These are phyloP conservation scores for Leishmania martiniquensis DNA, from an alignment of 208 protist species.

Conservation along the genomic window DNA sequence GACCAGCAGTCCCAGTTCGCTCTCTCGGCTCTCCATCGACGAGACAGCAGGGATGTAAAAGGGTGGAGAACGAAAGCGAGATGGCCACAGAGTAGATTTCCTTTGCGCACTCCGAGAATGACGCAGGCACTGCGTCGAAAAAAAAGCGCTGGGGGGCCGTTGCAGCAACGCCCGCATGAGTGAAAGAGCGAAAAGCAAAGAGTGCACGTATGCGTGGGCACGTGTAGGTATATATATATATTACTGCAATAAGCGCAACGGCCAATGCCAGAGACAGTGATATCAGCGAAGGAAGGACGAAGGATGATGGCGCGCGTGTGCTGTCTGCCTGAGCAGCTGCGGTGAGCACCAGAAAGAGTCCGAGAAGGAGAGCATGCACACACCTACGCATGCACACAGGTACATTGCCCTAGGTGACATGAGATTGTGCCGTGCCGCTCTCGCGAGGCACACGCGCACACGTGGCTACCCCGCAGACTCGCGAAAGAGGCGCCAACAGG, in stretches of 20 bases:
- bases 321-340: neutral
- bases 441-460: neutral
- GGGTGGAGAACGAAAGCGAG: neutral
- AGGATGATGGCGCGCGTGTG: neutral
- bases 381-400: neutral
- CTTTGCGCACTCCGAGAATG: neutral
- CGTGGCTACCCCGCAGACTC: neutral
- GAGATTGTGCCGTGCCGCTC: neutral
- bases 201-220: neutral
- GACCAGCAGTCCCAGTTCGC: constrained; percentile 16
- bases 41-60: neutral
- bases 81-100: neutral
- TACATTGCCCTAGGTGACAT: neutral
- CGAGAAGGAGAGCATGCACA: neutral
- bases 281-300: neutral
- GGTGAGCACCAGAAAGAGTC: constrained; percentile 1
- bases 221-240: neutral
- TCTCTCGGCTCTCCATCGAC: constrained; percentile 16
- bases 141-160: neutral
- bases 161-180: too few species aligned
- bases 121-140: neutral
- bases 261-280: neutral
- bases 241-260: neutral
- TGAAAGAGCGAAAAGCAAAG: too few species aligned
- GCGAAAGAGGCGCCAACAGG: neutral